These are phyloP conservation scores for Chalciporus pseudorubinellus DNA, from an alignment of 768 basidiomycete species.

Conservation along the genomic window DNA sequence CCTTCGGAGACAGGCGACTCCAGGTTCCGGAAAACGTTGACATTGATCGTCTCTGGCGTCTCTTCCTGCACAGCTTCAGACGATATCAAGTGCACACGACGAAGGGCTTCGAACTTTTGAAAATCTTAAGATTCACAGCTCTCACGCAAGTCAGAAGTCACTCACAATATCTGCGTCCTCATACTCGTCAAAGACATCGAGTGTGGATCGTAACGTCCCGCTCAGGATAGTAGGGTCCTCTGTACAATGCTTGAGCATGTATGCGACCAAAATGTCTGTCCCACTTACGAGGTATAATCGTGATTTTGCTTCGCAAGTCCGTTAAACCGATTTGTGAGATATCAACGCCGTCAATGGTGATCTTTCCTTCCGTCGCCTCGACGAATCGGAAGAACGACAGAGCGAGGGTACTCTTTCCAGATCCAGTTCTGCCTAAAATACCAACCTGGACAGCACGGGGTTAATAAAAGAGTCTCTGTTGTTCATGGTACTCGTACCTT, in stretches of 20 bases:
- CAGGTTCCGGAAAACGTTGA: constrained; percentile 73
- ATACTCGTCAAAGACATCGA: constrained; percentile 87
- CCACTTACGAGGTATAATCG: constrained; percentile 70
- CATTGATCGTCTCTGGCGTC: constrained; percentile 49
- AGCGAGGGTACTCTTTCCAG: constrained; percentile 80
- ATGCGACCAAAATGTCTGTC: not conserved
- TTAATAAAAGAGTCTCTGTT: not conserved
- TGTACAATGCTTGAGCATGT: constrained; percentile 23
- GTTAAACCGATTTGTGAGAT: constrained; percentile 78
- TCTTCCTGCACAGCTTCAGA: constrained; percentile 46
- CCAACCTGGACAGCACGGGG: constrained; percentile 46
- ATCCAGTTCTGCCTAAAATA: constrained; percentile 66
- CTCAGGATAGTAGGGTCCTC: constrained; percentile 91
- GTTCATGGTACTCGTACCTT: constrained; percentile 47
- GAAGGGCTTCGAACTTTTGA: constrained; percentile 73
- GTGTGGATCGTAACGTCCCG: constrained; percentile 73
- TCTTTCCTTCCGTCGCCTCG: constrained; percentile 76
- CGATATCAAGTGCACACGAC: constrained; percentile 77
- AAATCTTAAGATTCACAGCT: not conserved
- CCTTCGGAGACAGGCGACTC: constrained; percentile 78
- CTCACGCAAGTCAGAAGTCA: not conserved
- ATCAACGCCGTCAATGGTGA: constrained; percentile 75
- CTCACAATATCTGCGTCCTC: constrained; percentile 78
- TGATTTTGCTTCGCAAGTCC: constrained; percentile 74
- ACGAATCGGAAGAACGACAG: constrained; percentile 89